These are phyloP conservation scores for Marvania coccoides DNA, from an alignment of 139 green algal species.

Conservation along the genomic window DNA sequence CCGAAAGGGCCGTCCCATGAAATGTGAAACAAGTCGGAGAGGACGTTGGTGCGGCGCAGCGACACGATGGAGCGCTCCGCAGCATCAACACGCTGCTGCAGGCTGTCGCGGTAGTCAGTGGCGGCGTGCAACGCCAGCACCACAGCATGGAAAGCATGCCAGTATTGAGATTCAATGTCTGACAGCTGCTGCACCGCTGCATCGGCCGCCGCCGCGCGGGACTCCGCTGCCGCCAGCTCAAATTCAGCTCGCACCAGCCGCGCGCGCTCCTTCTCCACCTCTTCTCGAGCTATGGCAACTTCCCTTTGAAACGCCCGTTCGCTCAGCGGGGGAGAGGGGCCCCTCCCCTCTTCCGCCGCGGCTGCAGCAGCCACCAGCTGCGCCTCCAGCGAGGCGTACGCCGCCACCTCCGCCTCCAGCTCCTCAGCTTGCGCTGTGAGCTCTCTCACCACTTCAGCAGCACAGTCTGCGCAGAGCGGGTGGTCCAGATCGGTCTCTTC, in stretches of 20 bases:
- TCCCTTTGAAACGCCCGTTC: neutral
- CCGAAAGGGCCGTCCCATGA: conserved; percentile 80
- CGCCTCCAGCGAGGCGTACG: conserved; percentile 47
- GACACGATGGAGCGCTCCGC: neutral
- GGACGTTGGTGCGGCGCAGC: conserved; percentile 44
- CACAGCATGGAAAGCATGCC: conserved; percentile 15
- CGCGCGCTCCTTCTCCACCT: conserved; percentile 13
- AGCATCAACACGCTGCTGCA: neutral
- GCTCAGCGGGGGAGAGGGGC: conserved; percentile 7
- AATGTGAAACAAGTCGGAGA: conserved; percentile 86
- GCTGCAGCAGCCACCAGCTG: conserved; percentile 57
- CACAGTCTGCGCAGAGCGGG: conserved; percentile 82
- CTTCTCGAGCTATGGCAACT: neutral
- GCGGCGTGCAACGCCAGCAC: neutral
- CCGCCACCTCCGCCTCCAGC: conserved; percentile 48
- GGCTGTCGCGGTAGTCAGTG: neutral
- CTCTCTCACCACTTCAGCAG: conserved; percentile 60
- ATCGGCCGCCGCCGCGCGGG: conserved; percentile 10
- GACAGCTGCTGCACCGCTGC: conserved; percentile 9
- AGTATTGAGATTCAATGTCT: conserved; percentile 20
- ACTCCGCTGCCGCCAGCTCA: neutral
- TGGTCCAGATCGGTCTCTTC: conserved; percentile 58
- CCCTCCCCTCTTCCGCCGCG: conserved; percentile 33
- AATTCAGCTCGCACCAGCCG: neutral
- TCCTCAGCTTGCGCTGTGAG: conserved; percentile 62